Percentiles rank a stretch among this genome's conserved stretches.
These are phyloP conservation scores for Paramecium caudatum DNA, from an alignment of 73 alveolate genomes.

Conservation along the genomic window DNA sequence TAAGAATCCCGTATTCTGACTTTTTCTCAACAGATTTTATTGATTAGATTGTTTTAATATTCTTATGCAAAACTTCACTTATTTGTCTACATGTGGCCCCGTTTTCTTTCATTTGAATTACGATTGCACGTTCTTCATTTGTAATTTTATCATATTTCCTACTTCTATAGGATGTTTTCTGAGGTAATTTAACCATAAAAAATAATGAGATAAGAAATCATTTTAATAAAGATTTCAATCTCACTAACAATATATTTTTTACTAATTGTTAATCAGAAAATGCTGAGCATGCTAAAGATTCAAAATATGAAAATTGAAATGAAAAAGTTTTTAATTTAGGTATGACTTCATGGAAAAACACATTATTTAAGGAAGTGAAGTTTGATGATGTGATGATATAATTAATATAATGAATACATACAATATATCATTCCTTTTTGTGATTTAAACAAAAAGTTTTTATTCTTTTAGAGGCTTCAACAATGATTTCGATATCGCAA, in stretches of 20 bases:
- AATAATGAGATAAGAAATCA: too few species aligned
- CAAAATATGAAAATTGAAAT: too few species aligned
- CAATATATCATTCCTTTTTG: constrained; percentile 20
- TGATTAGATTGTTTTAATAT: constrained; percentile 14
- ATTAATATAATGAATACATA: too few species aligned
- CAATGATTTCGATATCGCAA: constrained; percentile 47
- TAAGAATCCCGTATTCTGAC: constrained; percentile 1
- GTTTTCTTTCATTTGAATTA: background rate
- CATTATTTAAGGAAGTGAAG: too few species aligned
- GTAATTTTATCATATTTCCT: constrained; percentile 21
- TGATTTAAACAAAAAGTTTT: constrained; percentile 62
- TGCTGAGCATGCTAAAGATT: too few species aligned
- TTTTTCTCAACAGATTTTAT: constrained; percentile 11
- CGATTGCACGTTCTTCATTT: background rate
- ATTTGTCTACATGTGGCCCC: constrained; percentile 22
- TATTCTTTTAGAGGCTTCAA: constrained; percentile 70
- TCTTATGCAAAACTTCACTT: background rate
- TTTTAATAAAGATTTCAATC: constrained; percentile 14
- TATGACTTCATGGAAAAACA: too few species aligned
- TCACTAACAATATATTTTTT: background rate
- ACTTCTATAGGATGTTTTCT: background rate
- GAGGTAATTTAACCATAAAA: constrained; percentile 3
- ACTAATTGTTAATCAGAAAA: too few species aligned
- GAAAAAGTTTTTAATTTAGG: too few species aligned
- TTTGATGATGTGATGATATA: too few species aligned